Conservation (phyloP, 2,329 filamentous ascomycete species). For the Trichoderma polysporum region DNA sequence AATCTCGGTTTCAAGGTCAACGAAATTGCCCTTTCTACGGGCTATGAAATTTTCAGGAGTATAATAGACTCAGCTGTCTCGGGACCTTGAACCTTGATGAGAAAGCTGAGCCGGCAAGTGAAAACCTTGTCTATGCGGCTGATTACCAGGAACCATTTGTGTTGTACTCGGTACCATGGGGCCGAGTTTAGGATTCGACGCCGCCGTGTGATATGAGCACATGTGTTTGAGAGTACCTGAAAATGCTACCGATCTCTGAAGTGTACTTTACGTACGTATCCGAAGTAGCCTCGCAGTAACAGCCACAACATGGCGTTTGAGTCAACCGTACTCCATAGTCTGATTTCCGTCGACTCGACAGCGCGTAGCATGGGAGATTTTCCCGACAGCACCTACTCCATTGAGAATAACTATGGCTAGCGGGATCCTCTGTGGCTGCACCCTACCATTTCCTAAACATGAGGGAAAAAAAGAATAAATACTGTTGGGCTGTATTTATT, state of each 20-base stretch:
- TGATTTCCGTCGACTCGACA: not conserved
- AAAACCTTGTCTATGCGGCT: conserved; percentile 12
- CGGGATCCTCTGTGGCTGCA: conserved; percentile 12
- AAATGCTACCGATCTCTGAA: not conserved
- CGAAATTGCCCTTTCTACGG: not conserved
- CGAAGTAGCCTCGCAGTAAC: not conserved
- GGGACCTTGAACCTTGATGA: not conserved
- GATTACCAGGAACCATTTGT: conserved; percentile 2
- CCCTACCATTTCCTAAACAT: not conserved
- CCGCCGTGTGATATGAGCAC: conserved; percentile 4
- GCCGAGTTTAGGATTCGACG: not conserved
- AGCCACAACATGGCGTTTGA: not conserved
- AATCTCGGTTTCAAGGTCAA: not conserved
- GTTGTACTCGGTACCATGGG: not conserved
- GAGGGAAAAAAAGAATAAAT: conserved; percentile 11
- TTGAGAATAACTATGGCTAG: not conserved
- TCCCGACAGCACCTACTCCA: not conserved
- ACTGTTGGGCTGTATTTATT: not conserved
- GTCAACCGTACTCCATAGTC: not conserved
- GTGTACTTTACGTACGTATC: not conserved
- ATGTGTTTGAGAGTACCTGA: not conserved
- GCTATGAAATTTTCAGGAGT: not conserved
- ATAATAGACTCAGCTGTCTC: conserved; percentile 1
- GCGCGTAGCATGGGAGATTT: not conserved
- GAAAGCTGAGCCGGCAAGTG: conserved; percentile 1